Base-by-base conservation (phyloP, 306 rosid genomes). In the Fragaria vesca region DNA sequence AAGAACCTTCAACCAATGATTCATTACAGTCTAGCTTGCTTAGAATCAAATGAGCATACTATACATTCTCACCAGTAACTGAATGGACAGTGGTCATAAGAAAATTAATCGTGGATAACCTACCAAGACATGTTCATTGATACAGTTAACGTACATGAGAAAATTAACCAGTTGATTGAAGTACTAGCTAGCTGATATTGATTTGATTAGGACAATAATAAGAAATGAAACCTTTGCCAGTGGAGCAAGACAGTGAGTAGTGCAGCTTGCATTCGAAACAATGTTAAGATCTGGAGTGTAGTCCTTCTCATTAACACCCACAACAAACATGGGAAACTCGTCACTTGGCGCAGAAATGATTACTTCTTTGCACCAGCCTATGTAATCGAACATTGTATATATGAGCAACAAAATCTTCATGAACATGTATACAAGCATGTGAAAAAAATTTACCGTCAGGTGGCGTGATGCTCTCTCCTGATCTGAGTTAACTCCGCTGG, bases 201-300 rank as follows among this genome's bases (percentile, higher is more conserved):
- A 62, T 24, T 4, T 28, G 50, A 70, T 70, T 70, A 50, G 47
- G n/a, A 47, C 42, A 26, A 28, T 6, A 5, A 20, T 54, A 54
- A 20, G 60, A 54, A 16, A 1, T 28, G 20, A 50, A 50, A 71
- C 97, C 96, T 94, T 94, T 48, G 97, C 98, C 9, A 92, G 90
- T 34, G 97, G 93, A 77, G 98, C 98, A 88, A 94, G 93, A 79
- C 97, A 94, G 77, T 94, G 90, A 85, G 98, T 94, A 15, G 97
- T 94, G 88, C 98, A 92, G 78, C 98, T 94, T 78, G 97, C 97
- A 48, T 92, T 94, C 82, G 98, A 94, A 76, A 94, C 97, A 81
- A 94, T 80, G 85, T 88, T 3, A 68, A 89, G 85, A 17, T 90
- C 96, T 65, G 90, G 75, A 73, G 78, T 94, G 96, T 92, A 90